Percentiles rank a stretch among this genome's conserved stretches.
Evolutionary conservation across 129 eudicot species (phyloP).

Genomic region (Flaveria sonorensis): DNA sequence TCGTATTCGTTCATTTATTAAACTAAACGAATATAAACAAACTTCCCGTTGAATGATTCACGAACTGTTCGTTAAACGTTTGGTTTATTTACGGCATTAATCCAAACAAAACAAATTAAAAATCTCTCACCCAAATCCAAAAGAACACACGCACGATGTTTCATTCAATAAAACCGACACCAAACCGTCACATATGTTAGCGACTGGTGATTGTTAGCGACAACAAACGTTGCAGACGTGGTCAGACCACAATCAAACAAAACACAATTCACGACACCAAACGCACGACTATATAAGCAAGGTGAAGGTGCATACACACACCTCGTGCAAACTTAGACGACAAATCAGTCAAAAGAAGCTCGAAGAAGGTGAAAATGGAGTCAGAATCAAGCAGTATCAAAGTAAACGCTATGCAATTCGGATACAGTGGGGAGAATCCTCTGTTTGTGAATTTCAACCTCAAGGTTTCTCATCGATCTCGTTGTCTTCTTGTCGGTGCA

Average conservation of each 20-base stretch:
- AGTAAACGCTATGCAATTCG: slow-evolving; percentile 90
- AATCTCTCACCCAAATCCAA: not conserved
- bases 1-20: too few species aligned
- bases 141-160: slow-evolving; percentile 9
- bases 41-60: too few species aligned
- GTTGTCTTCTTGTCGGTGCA: slow-evolving; percentile 97
- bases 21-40: too few species aligned
- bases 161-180: not conserved
- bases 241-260: slow-evolving; percentile 5
- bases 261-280: slow-evolving; percentile 17
- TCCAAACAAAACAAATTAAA: too few species aligned
- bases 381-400: slow-evolving; percentile 45
- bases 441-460: slow-evolving; percentile 71
- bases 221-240: slow-evolving; percentile 34
- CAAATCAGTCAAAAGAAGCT: not conserved
- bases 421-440: slow-evolving; percentile 63
- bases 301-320: slow-evolving; percentile 32
- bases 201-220: slow-evolving; percentile 23
- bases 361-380: slow-evolving; percentile 32
- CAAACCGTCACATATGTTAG: slow-evolving; percentile 19
- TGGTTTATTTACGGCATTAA: too few species aligned
- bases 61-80: too few species aligned
- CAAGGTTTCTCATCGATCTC: slow-evolving; percentile 70
- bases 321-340: not conserved
- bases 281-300: not conserved